phyloP scores from a whole-genome alignment of 2,329 filamentous ascomycete species.

The Aaosphaeria arxii region DNA sequence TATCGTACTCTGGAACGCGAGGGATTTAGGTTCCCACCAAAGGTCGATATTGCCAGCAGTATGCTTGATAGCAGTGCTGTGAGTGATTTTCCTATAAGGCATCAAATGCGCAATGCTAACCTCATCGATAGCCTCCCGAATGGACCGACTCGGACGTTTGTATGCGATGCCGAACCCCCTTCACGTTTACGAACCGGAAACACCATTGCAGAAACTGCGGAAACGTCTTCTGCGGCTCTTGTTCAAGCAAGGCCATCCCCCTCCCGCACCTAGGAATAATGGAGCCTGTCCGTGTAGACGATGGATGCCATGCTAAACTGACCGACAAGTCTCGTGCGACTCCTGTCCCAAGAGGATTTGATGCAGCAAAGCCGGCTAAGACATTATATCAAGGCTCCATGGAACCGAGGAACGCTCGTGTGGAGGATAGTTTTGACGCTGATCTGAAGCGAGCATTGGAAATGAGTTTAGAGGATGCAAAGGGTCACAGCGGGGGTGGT shows the following conservation, averaged over 20 bases:
- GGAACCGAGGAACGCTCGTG: slow-evolving; percentile 85
- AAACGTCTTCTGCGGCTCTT: slow-evolving; percentile 94
- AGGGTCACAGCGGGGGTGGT: slow-evolving; percentile 65
- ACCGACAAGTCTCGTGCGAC: slow-evolving; percentile 64
- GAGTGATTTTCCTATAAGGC: slow-evolving; percentile 38
- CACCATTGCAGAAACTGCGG: slow-evolving; percentile 98
- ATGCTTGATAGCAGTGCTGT: slow-evolving; percentile 98
- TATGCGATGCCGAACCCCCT: slow-evolving; percentile 93
- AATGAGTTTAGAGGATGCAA: slow-evolving; percentile 95
- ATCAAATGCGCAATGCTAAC: neutral
- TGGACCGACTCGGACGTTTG: slow-evolving; percentile 98
- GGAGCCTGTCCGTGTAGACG: slow-evolving; percentile 88
- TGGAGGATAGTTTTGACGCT: slow-evolving; percentile 90
- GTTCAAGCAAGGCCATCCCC: slow-evolving; percentile 83
- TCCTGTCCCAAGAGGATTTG: slow-evolving; percentile 43
- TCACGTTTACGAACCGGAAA: slow-evolving; percentile 97
- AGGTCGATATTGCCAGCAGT: slow-evolving; percentile 81
- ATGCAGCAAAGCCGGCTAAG: slow-evolving; percentile 55
- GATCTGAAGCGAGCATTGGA: slow-evolving; percentile 90
- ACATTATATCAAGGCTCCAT: slow-evolving; percentile 66
- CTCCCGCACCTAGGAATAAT: slow-evolving; percentile 90
- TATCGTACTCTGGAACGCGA: slow-evolving; percentile 81
- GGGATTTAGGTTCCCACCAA: slow-evolving; percentile 86
- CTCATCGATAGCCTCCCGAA: slow-evolving; percentile 70
- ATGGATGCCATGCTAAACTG: slow-evolving; percentile 89